These are phyloP conservation scores for Phenoliferia sp. DNA, from an alignment of 1,284 basidiomycete species.

Conservation along the genomic window DNA sequence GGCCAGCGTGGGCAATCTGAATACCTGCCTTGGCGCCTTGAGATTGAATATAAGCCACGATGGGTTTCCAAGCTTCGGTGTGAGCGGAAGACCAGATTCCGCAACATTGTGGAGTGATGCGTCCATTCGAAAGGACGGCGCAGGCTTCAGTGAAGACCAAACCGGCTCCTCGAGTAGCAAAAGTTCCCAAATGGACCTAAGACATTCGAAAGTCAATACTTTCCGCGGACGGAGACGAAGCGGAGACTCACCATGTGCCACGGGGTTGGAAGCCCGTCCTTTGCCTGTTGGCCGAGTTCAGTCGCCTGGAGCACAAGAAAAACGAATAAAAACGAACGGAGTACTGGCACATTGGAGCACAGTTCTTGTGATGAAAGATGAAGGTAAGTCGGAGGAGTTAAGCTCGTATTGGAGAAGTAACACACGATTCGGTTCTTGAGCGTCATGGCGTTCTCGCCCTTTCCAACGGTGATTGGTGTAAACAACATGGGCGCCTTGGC, in stretches of 20 bases:
- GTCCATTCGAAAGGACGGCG: constrained; percentile 61
- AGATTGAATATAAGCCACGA: constrained; percentile 70
- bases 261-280: constrained; percentile 61
- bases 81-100: constrained; percentile 75
- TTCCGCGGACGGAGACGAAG: background rate
- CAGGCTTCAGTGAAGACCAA: constrained; percentile 38
- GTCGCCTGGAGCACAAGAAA: too few relatives aligned
- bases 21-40: constrained; percentile 58
- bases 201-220: background rate
- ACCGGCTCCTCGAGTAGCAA: constrained; percentile 35
- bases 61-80: constrained; percentile 58
- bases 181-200: constrained; percentile 57
- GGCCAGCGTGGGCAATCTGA: constrained; percentile 37
- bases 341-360: constrained; percentile 49
- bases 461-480: constrained; percentile 59
- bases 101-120: constrained; percentile 62
- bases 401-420: too few relatives aligned
- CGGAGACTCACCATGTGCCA: constrained; percentile 55
- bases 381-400: too few relatives aligned
- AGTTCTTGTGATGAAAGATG: too few relatives aligned
- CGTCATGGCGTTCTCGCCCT: constrained; percentile 46
- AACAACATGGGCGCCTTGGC: constrained; percentile 58
- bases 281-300: background rate
- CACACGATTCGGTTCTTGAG: constrained; percentile 65
- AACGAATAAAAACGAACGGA: constrained; percentile 39